Evolutionary conservation across 2,329 filamentous ascomycete genomes (phyloP).

Genomic region (Aspergillus felis): DNA sequence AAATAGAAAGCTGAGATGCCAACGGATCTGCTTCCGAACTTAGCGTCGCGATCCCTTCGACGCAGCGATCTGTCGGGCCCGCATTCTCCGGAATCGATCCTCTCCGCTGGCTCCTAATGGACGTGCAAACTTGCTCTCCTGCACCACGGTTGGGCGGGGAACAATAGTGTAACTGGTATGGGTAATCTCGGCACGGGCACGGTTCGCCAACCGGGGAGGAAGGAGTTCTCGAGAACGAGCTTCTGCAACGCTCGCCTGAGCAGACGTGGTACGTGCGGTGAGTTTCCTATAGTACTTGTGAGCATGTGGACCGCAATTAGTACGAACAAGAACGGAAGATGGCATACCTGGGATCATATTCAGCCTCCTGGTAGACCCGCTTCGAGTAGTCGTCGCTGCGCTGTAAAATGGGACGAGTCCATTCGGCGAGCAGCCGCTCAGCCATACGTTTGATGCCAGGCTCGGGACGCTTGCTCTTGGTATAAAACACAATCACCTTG

Average conservation of each 20-base stretch:
- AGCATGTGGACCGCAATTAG: conserved; percentile 2
- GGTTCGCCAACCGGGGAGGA: conserved; percentile 51
- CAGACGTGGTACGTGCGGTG: conserved; percentile 30
- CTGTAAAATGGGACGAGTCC: conserved; percentile 91
- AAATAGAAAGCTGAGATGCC: neutral
- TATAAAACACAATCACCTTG: conserved; percentile 96
- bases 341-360: conserved; percentile 55
- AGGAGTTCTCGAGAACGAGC: conserved; percentile 51
- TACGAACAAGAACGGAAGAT: conserved; percentile 1
- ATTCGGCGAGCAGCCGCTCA: conserved; percentile 87
- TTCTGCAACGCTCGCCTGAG: conserved; percentile 43
- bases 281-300: conserved; percentile 30
- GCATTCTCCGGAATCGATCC: conserved; percentile 47
- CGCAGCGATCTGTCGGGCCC: conserved; percentile 44
- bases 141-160: conserved; percentile 53
- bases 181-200: conserved; percentile 57
- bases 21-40: conserved; percentile 7
- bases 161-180: conserved; percentile 60
- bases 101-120: conserved; percentile 46
- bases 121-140: conserved; percentile 44
- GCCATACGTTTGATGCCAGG: conserved; percentile 87
- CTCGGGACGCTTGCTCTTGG: conserved; percentile 87
- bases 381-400: conserved; percentile 94
- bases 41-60: conserved; percentile 39
- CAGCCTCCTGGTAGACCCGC: conserved; percentile 57